phyloP scores from a whole-genome alignment of 1,139 yeast species.

The Nadsonia commutata region DNA sequence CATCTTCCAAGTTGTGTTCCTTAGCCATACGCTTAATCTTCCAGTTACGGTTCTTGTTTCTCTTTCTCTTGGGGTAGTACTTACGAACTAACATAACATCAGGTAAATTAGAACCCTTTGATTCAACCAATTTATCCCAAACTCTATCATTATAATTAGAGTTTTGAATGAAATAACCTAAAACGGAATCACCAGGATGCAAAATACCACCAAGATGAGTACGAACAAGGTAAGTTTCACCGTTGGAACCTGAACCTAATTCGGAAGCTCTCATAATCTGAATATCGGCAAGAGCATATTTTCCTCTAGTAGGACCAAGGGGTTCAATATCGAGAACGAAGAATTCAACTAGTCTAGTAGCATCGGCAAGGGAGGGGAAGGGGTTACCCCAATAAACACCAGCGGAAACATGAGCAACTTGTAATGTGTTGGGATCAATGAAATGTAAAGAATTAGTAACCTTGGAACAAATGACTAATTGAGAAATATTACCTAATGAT shows the following conservation, averaged over 20 bases:
- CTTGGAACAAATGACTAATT: constrained; percentile 74
- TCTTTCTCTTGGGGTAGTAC: constrained; percentile 67
- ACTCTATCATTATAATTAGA: constrained; percentile 79
- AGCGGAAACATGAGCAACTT: constrained; percentile 64
- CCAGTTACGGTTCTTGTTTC: constrained; percentile 65
- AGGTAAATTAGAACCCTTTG: constrained; percentile 30
- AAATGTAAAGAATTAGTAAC: constrained; percentile 73
- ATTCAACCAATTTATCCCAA: constrained; percentile 59
- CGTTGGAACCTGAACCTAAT: constrained; percentile 77
- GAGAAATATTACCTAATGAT: constrained; percentile 69
- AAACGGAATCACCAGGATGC: constrained; percentile 91
- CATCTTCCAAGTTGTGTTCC: constrained; percentile 78
- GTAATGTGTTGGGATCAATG: constrained; percentile 69
- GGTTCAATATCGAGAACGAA: constrained; percentile 89
- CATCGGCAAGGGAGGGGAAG: constrained; percentile 64
- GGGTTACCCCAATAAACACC: constrained; percentile 79
- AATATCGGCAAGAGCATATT: constrained; percentile 50
- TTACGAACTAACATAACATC: constrained; percentile 90
- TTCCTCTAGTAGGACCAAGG: constrained; percentile 71
- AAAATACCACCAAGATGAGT: constrained; percentile 87
- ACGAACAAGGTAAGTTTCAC: constrained; percentile 65
- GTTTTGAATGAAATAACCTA: constrained; percentile 77
- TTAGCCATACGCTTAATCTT: constrained; percentile 96
- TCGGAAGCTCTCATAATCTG: constrained; percentile 77
- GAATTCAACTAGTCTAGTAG: constrained; percentile 71